Conservation (phyloP, 1,284 basidiomycete species). For the Puccinia triticina region DNA sequence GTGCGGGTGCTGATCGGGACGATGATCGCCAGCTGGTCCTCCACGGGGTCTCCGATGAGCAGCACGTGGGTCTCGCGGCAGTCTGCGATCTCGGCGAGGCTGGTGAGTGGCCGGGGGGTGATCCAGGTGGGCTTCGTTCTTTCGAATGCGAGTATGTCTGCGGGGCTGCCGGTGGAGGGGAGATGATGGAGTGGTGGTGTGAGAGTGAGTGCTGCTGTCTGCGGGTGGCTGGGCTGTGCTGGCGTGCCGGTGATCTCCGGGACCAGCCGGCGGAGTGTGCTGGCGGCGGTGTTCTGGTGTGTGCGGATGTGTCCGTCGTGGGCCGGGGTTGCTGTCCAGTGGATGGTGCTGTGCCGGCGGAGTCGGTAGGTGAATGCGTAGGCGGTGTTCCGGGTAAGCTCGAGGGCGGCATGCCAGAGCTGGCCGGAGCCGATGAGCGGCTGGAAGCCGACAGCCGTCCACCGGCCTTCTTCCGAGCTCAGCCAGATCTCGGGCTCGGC, state of each 20-base stretch:
- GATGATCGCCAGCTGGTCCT: not conserved
- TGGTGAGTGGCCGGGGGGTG: not conserved
- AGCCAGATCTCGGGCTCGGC: not conserved
- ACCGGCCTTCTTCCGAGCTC: not conserved
- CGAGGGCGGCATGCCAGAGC: conserved; percentile 2
- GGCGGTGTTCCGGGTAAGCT: not conserved
- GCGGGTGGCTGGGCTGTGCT: not conserved
- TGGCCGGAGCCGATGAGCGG: not conserved
- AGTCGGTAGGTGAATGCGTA: conserved; percentile 19
- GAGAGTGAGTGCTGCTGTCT: not conserved
- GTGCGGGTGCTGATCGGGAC: conserved; percentile 3
- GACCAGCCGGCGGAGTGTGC: not conserved
- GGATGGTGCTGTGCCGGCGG: not conserved
- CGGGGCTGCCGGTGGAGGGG: too few species aligned
- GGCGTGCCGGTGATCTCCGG: not conserved
- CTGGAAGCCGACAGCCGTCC: not conserved
- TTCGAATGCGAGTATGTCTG: conserved; percentile 21
- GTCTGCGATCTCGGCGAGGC: not conserved
- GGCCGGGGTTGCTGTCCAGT: not conserved
- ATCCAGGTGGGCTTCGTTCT: conserved; percentile 33
- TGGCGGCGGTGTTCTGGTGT: not conserved
- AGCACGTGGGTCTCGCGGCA: not conserved
- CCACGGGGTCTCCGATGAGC: not conserved
- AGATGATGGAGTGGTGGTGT: not conserved
- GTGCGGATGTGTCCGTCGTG: not conserved